Evolutionary conservation across 2,329 filamentous ascomycete genomes (phyloP).

Genomic region (Geoglossum cookeanum): DNA sequence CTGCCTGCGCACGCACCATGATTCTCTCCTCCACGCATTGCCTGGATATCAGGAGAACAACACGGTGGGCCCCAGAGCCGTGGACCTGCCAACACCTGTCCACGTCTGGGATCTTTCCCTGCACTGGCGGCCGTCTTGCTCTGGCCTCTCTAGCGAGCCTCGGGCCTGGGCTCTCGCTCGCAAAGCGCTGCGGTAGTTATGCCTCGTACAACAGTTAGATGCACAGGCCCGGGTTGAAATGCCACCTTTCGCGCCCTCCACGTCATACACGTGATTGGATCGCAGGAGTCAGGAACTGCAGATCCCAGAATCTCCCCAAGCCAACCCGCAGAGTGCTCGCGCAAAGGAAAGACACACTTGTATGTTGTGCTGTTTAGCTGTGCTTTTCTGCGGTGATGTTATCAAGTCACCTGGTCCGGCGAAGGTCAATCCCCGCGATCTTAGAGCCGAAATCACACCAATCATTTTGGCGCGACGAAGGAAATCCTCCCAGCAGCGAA

Average conservation of each 20-base stretch:
- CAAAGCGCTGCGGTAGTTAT: background rate
- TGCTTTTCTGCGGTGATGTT: background rate
- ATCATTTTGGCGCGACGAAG: background rate
- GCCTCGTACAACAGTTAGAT: background rate
- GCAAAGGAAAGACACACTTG: background rate
- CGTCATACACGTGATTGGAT: background rate
- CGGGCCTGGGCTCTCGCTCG: background rate
- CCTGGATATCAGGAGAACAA: background rate
- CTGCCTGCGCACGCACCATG: background rate
- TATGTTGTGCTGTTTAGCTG: background rate
- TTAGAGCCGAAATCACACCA: background rate
- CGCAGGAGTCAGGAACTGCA: background rate
- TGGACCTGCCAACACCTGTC: background rate
- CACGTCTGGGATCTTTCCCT: background rate
- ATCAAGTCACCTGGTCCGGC: background rate
- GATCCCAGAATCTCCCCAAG: background rate
- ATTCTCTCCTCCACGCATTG: background rate
- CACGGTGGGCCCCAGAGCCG: background rate
- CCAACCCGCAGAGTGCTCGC: background rate
- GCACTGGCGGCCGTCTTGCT: background rate
- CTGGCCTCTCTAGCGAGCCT: background rate
- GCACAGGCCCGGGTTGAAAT: background rate
- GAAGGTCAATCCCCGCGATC: background rate
- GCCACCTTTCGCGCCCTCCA: background rate
- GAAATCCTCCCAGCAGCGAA: background rate